Percentiles rank a stretch among this genome's conserved stretches.
Evolutionary conservation across 177 flowering plant genomes (phyloP).

Genomic region (Vitis hybrid): DNA sequence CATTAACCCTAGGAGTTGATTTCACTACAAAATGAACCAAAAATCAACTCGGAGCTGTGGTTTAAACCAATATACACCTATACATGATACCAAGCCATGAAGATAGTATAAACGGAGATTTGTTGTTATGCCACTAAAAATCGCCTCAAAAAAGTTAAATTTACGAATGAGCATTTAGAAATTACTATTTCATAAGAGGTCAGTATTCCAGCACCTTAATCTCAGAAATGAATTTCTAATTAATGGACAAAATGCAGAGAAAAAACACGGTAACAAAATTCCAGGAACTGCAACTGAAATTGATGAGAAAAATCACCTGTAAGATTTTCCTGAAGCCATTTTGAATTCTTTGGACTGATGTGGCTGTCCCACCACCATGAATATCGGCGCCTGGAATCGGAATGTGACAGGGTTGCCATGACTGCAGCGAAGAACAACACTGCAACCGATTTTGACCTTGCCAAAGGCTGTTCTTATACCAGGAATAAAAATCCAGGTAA

Average conservation of each 20-base stretch:
- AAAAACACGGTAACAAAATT: background rate
- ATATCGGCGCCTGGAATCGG: slow-evolving; percentile 76
- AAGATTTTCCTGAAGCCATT: slow-evolving; percentile 97
- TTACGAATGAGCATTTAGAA: too few species aligned
- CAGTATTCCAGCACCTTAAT: too few species aligned
- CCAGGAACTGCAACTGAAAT: background rate
- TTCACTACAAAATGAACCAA: too few species aligned
- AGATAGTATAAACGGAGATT: too few species aligned
- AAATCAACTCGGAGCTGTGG: too few species aligned
- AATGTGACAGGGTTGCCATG: slow-evolving; percentile 55
- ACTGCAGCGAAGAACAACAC: slow-evolving; percentile 36
- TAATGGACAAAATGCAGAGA: background rate
- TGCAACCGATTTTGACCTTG: slow-evolving; percentile 33
- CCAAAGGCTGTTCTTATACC: slow-evolving; percentile 40
- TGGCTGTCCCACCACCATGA: slow-evolving; percentile 99
- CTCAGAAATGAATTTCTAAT: too few species aligned
- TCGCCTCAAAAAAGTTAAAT: too few species aligned
- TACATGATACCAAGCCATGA: too few species aligned
- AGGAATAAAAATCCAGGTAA: slow-evolving; percentile 26
- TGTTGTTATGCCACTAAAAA: too few species aligned
- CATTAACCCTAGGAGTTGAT: too few species aligned
- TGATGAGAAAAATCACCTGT: slow-evolving; percentile 47
- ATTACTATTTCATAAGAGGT: too few species aligned
- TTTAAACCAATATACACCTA: too few species aligned
- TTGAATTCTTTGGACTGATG: slow-evolving; percentile 92